Conservation (phyloP, 83 land plant genomes). For the Diphasiastrum complanatum region DNA sequence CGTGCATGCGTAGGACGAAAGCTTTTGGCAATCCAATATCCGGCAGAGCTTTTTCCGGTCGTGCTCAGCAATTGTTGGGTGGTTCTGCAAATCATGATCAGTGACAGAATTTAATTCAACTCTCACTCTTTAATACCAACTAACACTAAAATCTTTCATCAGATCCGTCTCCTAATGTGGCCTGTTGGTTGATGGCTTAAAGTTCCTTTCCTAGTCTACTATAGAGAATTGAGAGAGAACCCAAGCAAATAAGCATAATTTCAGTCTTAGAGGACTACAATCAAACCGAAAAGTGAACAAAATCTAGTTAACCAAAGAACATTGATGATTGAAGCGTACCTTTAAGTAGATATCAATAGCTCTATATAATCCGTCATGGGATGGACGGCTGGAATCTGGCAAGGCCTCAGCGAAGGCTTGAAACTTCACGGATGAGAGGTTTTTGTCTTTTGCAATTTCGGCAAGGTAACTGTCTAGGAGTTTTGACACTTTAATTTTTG, state of each 20-base stretch:
- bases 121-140: too few species aligned
- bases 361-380: conserved; percentile 47
- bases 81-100: conserved; percentile 41
- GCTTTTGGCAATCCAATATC: conserved; percentile 42
- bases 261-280: too few species aligned
- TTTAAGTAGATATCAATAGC: conserved; percentile 53
- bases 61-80: conserved; percentile 33
- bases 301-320: neutral
- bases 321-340: conserved; percentile 20
- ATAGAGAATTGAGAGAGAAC: too few species aligned
- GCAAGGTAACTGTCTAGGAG: conserved; percentile 44
- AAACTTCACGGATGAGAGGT: conserved; percentile 34
- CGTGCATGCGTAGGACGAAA: conserved; percentile 43
- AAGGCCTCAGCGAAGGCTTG: conserved; percentile 38
- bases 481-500: conserved; percentile 35
- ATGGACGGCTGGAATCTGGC: conserved; percentile 48
- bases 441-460: conserved; percentile 42
- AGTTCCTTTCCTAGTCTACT: too few species aligned
- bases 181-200: too few species aligned
- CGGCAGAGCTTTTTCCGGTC: conserved; percentile 42
- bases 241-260: too few species aligned
- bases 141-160: neutral
- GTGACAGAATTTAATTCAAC: too few species aligned
- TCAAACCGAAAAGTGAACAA: neutral
- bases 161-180: neutral